These are phyloP conservation scores for Diacronema lutheri DNA, from an alignment of 78 protist species.

Conservation along the genomic window DNA sequence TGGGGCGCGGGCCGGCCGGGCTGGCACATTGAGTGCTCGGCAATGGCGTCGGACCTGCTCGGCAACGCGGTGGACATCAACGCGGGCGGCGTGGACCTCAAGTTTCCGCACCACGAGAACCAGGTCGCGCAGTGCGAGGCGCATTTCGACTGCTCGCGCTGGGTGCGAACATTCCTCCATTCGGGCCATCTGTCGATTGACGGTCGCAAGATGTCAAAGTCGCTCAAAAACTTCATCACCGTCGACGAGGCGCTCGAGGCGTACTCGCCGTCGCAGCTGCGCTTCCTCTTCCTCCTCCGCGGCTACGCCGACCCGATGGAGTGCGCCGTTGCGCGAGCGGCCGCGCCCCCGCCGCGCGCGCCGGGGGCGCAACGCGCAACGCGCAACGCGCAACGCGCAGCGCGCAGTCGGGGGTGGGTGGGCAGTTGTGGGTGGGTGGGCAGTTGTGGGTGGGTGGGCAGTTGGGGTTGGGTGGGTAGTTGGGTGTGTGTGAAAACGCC, in stretches of 20 bases:
- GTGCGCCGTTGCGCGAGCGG: no score
- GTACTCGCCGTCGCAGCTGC: conserved; percentile 71
- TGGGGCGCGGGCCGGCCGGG: conserved; percentile 99
- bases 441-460: conserved; percentile 61
- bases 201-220: conserved; percentile 96
- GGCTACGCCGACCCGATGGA: background rate
- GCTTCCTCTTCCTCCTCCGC: conserved; percentile 86
- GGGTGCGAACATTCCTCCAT: conserved; percentile 96
- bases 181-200: conserved; percentile 88
- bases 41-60: conserved; percentile 74
- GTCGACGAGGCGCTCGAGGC: conserved; percentile 58
- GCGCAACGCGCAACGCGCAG: no score
- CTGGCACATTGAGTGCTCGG: conserved; percentile 99
- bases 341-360: background rate
- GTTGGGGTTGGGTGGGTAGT: no score
- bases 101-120: conserved; percentile 99
- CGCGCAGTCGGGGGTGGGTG: background rate
- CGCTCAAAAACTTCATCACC: conserved; percentile 96
- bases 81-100: conserved; percentile 96
- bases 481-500: no score
- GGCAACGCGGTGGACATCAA: conserved; percentile 81
- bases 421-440: conserved; percentile 22
- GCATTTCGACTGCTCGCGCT: conserved; percentile 40
- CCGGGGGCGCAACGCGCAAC: no score
- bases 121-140: conserved; percentile 86